Conservation (phyloP, 2,329 filamentous ascomycete species). For the Aspergillus brunneoviolaceus region DNA sequence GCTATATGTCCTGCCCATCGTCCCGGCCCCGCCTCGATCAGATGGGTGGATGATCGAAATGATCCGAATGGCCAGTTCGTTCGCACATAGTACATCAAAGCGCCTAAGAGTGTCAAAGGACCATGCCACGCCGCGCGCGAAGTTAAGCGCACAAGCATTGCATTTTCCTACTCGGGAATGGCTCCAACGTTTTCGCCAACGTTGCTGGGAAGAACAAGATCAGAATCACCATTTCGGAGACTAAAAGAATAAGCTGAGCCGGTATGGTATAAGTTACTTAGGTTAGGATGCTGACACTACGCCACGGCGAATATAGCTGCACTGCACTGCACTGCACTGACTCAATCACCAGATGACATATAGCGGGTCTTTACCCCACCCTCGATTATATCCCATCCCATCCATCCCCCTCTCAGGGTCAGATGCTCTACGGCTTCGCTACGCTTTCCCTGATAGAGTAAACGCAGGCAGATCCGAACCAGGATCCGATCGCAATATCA, state of each 20-base stretch:
- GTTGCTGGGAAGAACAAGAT: neutral
- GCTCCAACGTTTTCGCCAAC: neutral
- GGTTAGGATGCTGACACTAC: neutral
- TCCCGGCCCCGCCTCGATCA: neutral
- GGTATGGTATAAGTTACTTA: neutral
- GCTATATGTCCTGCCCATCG: neutral
- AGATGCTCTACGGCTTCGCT: neutral
- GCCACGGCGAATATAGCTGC: too few relatives aligned
- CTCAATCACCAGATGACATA: too few relatives aligned
- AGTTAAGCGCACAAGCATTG: neutral
- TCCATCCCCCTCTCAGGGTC: too few relatives aligned
- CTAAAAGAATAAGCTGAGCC: neutral
- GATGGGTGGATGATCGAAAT: neutral
- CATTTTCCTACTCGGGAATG: slow-evolving; percentile 8
- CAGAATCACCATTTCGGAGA: neutral
- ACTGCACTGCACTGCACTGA: too few relatives aligned
- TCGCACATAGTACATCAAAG: neutral
- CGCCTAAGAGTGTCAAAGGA: neutral
- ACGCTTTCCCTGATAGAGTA: neutral
- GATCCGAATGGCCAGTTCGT: neutral
- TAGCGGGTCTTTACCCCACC: too few relatives aligned
- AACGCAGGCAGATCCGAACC: neutral
- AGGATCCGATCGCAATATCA: neutral
- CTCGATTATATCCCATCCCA: too few relatives aligned
- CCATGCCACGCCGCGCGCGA: neutral